Conservation (phyloP, 2,329 filamentous ascomycete species). For the Amauroascus verrucosus region DNA sequence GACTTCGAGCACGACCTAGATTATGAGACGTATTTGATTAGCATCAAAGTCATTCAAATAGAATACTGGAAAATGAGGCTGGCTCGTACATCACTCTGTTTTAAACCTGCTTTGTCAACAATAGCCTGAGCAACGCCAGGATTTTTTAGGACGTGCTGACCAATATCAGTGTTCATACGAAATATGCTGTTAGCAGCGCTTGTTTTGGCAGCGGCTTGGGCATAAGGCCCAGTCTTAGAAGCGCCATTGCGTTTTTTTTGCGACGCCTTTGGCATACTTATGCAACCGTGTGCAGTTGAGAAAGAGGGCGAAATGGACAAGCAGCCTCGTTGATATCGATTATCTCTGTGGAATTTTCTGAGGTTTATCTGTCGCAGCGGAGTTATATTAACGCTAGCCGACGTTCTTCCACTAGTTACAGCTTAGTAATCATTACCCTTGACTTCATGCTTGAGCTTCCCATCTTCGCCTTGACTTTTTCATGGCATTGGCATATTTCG, state of each 20-base stretch:
- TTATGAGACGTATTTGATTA: slow-evolving; percentile 5
- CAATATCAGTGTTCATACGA: slow-evolving; percentile 90
- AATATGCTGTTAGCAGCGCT: slow-evolving; percentile 69
- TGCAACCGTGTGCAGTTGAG: background rate
- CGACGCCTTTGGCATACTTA: slow-evolving; percentile 45
- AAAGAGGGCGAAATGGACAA: background rate
- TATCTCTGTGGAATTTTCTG: background rate
- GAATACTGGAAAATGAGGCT: slow-evolving; percentile 2
- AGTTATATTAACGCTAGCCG: background rate
- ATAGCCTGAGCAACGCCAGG: slow-evolving; percentile 73
- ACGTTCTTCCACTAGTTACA: background rate
- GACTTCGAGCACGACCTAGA: slow-evolving; percentile 72
- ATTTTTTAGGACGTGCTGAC: slow-evolving; percentile 88
- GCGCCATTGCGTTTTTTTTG: slow-evolving; percentile 45
- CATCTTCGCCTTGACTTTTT: background rate
- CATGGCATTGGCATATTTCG: background rate
- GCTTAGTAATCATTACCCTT: background rate
- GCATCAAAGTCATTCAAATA: background rate
- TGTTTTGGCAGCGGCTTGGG: slow-evolving; percentile 39
- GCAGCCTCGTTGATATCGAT: background rate
- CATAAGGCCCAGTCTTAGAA: slow-evolving; percentile 32
- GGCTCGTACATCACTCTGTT: slow-evolving; percentile 59
- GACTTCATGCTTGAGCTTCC: background rate
- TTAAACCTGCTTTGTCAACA: slow-evolving; percentile 76
- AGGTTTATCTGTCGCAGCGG: background rate